phyloP scores from a whole-genome alignment of 139 green algal genomes.

The Chloropicon primus region DNA sequence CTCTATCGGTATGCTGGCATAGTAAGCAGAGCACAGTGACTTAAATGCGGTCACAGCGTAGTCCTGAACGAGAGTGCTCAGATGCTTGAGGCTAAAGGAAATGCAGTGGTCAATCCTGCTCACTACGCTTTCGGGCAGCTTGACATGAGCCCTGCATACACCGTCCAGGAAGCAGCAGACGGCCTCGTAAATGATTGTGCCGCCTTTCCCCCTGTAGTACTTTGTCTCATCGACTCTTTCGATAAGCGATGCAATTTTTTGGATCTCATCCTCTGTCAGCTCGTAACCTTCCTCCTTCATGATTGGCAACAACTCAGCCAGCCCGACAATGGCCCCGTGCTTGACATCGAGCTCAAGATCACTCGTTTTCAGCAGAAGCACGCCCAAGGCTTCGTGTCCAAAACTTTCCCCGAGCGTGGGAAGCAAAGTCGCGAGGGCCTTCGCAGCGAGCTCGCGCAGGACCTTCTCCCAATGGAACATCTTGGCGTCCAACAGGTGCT shows the following conservation, averaged over 20 bases:
- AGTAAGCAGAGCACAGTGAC: neutral
- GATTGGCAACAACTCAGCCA: neutral
- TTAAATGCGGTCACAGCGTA: neutral
- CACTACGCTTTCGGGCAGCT: neutral
- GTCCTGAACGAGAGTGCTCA: neutral
- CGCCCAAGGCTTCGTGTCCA: conserved; percentile 11
- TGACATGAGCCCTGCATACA: conserved; percentile 6
- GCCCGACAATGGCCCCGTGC: neutral
- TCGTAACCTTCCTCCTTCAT: neutral
- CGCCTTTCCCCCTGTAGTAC: conserved; percentile 77
- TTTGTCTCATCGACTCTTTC: conserved; percentile 24
- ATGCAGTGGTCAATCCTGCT: neutral
- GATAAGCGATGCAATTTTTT: conserved; percentile 30
- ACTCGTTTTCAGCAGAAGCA: neutral
- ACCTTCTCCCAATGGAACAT: conserved; percentile 81
- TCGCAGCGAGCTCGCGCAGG: conserved; percentile 58
- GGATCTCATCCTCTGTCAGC: neutral
- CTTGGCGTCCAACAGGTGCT: conserved; percentile 69
- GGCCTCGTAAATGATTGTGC: conserved; percentile 72
- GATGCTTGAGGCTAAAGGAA: neutral
- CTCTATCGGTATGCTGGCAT: neutral
- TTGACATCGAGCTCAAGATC: conserved; percentile 41
- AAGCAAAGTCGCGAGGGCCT: conserved; percentile 52
- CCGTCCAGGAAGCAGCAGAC: conserved; percentile 39
- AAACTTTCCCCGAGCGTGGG: conserved; percentile 25